Conservation (phyloP, 2,329 filamentous ascomycete genomes). For the Alternaria sp. region DNA sequence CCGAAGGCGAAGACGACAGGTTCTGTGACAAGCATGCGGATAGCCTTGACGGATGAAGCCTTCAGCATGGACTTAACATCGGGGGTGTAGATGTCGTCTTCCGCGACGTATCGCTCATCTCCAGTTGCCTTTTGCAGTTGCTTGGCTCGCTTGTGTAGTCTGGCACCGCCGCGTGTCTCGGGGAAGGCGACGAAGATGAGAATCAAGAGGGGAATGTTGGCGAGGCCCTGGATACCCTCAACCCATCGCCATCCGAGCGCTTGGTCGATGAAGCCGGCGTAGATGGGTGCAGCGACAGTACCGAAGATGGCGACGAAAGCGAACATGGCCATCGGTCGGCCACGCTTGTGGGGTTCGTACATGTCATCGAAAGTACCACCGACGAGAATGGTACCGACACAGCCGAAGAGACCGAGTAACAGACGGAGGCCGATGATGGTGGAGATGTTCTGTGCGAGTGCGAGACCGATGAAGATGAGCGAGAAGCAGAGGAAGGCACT, state of each 20-base stretch:
- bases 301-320: slow-evolving; percentile 45
- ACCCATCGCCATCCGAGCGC: slow-evolving; percentile 62
- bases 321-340: slow-evolving; percentile 39
- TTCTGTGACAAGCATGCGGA: slow-evolving; percentile 58
- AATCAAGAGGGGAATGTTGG: slow-evolving; percentile 58
- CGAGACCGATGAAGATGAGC: slow-evolving; percentile 35
- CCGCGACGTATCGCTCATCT: slow-evolving; percentile 58
- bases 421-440: slow-evolving; percentile 37
- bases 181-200: slow-evolving; percentile 52
- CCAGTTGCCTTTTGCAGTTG: slow-evolving; percentile 55
- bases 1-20: slow-evolving; percentile 59
- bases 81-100: slow-evolving; percentile 60
- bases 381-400: slow-evolving; percentile 36
- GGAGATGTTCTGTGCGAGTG: slow-evolving; percentile 28
- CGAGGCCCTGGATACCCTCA: slow-evolving; percentile 59
- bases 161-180: slow-evolving; percentile 54
- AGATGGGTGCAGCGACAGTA: slow-evolving; percentile 61
- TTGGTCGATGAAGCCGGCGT: slow-evolving; percentile 61
- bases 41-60: slow-evolving; percentile 59
- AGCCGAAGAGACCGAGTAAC: slow-evolving; percentile 34
- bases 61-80: slow-evolving; percentile 55
- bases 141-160: slow-evolving; percentile 59
- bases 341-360: slow-evolving; percentile 35
- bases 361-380: slow-evolving; percentile 38
- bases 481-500: slow-evolving; percentile 34